Evolutionary conservation across 208 protist species (phyloP).

Genomic region (Leishmania turanica): DNA sequence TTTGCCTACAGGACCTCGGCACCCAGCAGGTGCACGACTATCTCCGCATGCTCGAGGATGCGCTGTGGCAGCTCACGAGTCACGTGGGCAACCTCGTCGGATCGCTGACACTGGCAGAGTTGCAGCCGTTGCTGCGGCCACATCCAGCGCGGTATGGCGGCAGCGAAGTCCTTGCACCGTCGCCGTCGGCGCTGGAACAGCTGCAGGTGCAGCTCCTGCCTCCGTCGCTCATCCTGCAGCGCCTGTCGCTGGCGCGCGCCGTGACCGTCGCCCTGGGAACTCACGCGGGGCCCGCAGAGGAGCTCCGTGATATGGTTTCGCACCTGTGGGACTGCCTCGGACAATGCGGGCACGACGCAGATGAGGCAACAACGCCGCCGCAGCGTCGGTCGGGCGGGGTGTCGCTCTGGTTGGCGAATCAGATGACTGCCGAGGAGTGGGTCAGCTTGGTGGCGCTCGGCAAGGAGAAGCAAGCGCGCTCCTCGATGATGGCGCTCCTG

Average conservation of each 20-base stretch:
- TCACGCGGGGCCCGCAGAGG: constrained; percentile 26
- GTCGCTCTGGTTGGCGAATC: constrained; percentile 39
- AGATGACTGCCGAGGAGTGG: constrained; percentile 65
- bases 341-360: neutral
- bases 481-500: constrained; percentile 57
- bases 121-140: constrained; percentile 13
- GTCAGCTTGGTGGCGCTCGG: constrained; percentile 50
- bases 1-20: constrained; percentile 79
- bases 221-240: constrained; percentile 31
- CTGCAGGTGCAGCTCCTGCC: constrained; percentile 18
- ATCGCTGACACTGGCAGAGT: constrained; percentile 17
- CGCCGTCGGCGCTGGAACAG: neutral
- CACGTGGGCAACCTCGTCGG: constrained; percentile 60
- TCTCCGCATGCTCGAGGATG: constrained; percentile 76
- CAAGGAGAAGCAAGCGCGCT: constrained; percentile 47
- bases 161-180: constrained; percentile 14
- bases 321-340: constrained; percentile 42
- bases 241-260: constrained; percentile 50
- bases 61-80: constrained; percentile 73
- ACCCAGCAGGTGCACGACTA: constrained; percentile 72
- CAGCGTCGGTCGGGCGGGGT: neutral
- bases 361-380: neutral
- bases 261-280: constrained; percentile 48
- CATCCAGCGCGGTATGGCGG: neutral
- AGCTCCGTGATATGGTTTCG: constrained; percentile 42